phyloP scores from a whole-genome alignment of 306 rosid genomes.

The Lupinus albus region DNA sequence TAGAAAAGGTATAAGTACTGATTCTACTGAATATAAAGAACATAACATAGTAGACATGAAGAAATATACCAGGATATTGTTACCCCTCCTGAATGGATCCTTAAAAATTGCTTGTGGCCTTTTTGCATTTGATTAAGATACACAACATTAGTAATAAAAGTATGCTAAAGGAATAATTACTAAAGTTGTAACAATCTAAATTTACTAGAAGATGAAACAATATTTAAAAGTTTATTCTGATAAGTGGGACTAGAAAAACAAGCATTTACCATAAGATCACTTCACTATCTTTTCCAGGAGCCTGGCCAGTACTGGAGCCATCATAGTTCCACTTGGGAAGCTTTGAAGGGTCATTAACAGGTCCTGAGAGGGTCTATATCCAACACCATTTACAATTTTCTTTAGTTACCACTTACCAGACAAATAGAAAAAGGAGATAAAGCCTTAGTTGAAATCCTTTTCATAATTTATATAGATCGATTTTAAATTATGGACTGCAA shows the following conservation, averaged over 20 bases:
- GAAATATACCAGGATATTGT: conserved; percentile 67
- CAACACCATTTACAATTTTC: conserved; percentile 25
- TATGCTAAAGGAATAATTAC: conserved; percentile 3
- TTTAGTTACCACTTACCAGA: neutral
- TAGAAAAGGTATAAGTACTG: neutral
- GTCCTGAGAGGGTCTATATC: conserved; percentile 71
- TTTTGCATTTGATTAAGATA: conserved; percentile 37
- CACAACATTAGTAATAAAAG: conserved; percentile 2
- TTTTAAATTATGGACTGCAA: too few species aligned
- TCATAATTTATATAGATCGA: neutral
- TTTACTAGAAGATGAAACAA: neutral
- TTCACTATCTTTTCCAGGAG: conserved; percentile 89
- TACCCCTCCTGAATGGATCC: conserved; percentile 92
- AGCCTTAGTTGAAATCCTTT: neutral
- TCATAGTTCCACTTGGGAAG: conserved; percentile 93
- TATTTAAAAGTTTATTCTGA: neutral
- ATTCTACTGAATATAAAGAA: neutral
- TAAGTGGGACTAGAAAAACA: neutral
- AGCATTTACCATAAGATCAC: conserved; percentile 72
- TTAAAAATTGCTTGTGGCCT: conserved; percentile 93
- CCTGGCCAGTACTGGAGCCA: conserved; percentile 96
- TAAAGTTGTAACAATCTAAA: neutral
- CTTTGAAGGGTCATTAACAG: conserved; percentile 70
- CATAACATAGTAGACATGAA: neutral
- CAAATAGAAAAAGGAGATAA: neutral